Percentiles rank a stretch among this genome's conserved stretches.
phyloP scores from a whole-genome alignment of 352 stramenopile genomes.

The Phytophthora citrophthora region DNA sequence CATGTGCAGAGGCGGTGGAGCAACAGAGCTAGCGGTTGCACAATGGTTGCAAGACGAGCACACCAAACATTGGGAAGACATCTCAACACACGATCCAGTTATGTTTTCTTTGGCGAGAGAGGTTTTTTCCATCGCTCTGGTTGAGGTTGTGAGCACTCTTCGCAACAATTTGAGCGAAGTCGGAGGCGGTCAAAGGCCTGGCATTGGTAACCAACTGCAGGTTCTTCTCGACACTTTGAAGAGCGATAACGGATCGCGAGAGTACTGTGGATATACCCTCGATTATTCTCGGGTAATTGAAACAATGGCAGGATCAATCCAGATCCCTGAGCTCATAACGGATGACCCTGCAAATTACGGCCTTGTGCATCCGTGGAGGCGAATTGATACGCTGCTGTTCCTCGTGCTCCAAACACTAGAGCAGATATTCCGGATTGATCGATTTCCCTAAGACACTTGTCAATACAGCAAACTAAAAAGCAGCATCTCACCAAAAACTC shows the following conservation, averaged over 20 bases:
- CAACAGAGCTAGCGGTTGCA: conserved; percentile 52
- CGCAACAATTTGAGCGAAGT: conserved; percentile 31
- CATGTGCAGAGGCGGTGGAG: conserved; percentile 54
- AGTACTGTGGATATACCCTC: conserved; percentile 34
- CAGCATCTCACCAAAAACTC: not conserved
- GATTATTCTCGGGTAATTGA: conserved; percentile 37
- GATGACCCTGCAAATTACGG: conserved; percentile 39
- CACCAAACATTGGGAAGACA: not conserved
- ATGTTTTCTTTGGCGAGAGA: conserved; percentile 16
- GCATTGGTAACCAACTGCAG: conserved; percentile 21
- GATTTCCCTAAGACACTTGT: conserved; percentile 31
- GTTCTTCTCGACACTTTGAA: conserved; percentile 33
- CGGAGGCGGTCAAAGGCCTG: conserved; percentile 2
- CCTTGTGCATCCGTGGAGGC: conserved; percentile 62
- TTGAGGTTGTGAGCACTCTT: conserved; percentile 43
- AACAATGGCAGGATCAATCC: conserved; percentile 39
- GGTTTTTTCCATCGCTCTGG: conserved; percentile 34
- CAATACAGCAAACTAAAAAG: conserved; percentile 8
- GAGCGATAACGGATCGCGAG: too few relatives aligned
- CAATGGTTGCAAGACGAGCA: conserved; percentile 15
- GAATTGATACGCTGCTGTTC: conserved; percentile 57
- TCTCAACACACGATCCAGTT: not conserved
- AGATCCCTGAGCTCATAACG: conserved; percentile 44
- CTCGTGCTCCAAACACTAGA: conserved; percentile 59
- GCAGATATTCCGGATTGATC: conserved; percentile 64